phyloP scores from a whole-genome alignment of 257 asterid species.

The Misopates orontium region DNA sequence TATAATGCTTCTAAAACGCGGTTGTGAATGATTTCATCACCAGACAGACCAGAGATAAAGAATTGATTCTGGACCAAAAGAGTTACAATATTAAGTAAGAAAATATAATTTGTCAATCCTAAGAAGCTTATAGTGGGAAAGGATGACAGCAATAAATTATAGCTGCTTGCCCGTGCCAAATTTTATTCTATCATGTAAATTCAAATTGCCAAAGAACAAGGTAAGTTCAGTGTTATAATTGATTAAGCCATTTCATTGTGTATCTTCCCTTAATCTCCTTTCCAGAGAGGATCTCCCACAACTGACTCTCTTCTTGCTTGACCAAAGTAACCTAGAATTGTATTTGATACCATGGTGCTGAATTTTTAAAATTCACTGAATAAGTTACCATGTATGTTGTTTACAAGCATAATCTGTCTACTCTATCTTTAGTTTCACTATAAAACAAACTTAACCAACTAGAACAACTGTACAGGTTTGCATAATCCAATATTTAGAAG shows the following conservation, averaged over 20 bases:
- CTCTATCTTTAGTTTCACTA: neutral
- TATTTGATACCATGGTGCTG: neutral
- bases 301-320: neutral
- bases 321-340: conserved; percentile 12
- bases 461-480: neutral
- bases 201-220: conserved; percentile 12
- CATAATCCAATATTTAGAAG: conserved; percentile 1
- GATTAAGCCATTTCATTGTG: neutral
- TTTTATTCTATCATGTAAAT: conserved; percentile 10
- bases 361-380: neutral
- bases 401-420: neutral
- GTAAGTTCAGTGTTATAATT: neutral
- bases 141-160: conserved; percentile 6
- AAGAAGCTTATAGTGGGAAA: conserved; percentile 18
- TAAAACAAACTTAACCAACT: neutral
- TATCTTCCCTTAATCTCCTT: neutral
- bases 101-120: neutral
- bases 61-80: conserved; percentile 78
- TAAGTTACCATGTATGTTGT: neutral
- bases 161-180: conserved; percentile 2
- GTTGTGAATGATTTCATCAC: conserved; percentile 82
- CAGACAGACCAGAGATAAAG: conserved; percentile 93
- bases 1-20: conserved; percentile 81
- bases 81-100: conserved; percentile 37
- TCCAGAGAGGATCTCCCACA: neutral